Conservation (phyloP, 345 rosid species). For the Eucalyptus tenuipes region DNA sequence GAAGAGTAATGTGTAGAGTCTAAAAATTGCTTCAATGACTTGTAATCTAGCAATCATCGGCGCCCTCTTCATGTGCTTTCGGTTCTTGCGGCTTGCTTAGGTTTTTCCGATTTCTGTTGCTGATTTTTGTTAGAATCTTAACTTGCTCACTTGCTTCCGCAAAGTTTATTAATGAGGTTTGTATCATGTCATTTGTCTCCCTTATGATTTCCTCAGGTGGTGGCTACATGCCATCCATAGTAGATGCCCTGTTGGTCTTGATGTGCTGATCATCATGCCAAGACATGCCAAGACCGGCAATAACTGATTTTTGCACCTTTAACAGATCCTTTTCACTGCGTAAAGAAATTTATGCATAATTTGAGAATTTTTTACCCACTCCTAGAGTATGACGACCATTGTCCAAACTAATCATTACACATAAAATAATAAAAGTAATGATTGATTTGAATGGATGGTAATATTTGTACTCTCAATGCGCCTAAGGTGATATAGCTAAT, state of each 20-base stretch:
- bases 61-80: not conserved
- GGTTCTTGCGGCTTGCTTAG: not conserved
- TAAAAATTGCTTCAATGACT: not conserved
- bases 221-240: not conserved
- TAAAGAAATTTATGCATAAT: not conserved
- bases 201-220: not conserved
- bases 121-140: not conserved
- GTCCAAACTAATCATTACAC: not conserved
- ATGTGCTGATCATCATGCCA: not conserved
- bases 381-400: not conserved
- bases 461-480: accelerated
- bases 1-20: not conserved
- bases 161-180: not conserved
- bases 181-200: not conserved
- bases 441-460: not conserved
- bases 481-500: not conserved
- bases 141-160: not conserved
- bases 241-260: not conserved
- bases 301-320: not conserved
- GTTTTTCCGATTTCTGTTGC: not conserved
- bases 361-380: not conserved
- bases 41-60: not conserved
- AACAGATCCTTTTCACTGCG: accelerated
- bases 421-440: accelerated
- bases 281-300: not conserved